phyloP scores from a whole-genome alignment of 495 filamentous ascomycete genomes.

The Aspergillus ostianus region DNA sequence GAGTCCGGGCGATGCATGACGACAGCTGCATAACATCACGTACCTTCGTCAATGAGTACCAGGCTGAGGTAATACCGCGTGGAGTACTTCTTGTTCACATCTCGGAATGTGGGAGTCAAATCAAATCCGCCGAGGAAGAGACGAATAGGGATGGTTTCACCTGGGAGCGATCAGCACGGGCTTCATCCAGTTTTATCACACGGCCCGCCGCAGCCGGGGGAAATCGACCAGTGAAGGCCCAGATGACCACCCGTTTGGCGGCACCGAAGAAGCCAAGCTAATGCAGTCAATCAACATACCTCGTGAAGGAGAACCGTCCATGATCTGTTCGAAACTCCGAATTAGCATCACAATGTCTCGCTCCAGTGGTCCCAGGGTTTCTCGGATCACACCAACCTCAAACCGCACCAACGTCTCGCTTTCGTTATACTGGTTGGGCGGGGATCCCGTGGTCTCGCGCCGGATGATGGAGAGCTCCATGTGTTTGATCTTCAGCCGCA shows the following conservation, averaged over 20 bases:
- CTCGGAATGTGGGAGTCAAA: conserved; percentile 95
- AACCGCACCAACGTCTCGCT: conserved; percentile 97
- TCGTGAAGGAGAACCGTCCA: conserved; percentile 96
- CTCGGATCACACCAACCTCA: conserved; percentile 51
- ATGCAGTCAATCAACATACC: conserved; percentile 45
- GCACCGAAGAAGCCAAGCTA: background rate
- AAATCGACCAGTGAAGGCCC: background rate
- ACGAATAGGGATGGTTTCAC: conserved; percentile 96
- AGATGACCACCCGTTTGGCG: background rate
- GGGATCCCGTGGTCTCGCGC: conserved; percentile 90
- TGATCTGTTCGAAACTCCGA: conserved; percentile 62
- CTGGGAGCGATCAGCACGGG: conserved; percentile 40
- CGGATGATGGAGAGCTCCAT: conserved; percentile 99
- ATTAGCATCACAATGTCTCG: background rate
- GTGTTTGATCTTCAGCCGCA: conserved; percentile 98
- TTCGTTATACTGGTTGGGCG: conserved; percentile 99
- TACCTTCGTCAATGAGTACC: conserved; percentile 95
- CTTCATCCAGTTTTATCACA: background rate
- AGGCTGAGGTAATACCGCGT: conserved; percentile 96
- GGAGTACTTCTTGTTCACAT: conserved; percentile 99
- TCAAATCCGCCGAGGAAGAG: conserved; percentile 98
- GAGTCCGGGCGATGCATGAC: background rate
- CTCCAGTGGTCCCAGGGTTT: conserved; percentile 3
- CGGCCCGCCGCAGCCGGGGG: background rate
- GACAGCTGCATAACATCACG: conserved; percentile 19